These are phyloP conservation scores for Oxyria digyna DNA, from an alignment of 148 eudicot species.

Conservation along the genomic window DNA sequence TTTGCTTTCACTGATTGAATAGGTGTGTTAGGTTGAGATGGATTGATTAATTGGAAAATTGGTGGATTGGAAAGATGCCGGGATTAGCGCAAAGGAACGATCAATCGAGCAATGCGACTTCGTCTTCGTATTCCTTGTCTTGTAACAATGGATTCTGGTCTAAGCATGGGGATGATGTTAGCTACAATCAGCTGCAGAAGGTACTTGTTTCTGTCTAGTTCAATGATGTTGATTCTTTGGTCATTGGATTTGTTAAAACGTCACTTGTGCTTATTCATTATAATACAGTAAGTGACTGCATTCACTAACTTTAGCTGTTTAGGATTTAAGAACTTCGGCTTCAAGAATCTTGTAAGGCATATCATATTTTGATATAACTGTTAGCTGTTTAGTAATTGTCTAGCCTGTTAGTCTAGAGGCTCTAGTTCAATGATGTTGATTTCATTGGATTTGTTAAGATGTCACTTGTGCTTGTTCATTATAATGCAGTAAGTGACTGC, in stretches of 20 bases:
- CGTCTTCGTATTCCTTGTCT: slow-evolving; percentile 24
- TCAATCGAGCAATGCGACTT: slow-evolving; percentile 30
- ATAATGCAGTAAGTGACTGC: background rate
- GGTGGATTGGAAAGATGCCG: slow-evolving; percentile 45
- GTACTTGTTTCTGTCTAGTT: slow-evolving; percentile 20
- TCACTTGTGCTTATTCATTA: background rate
- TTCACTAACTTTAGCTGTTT: background rate
- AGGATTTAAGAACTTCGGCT: background rate
- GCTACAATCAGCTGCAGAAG: slow-evolving; percentile 83
- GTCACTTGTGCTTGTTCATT: background rate
- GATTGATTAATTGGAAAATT: slow-evolving; percentile 13
- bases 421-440: too few species aligned
- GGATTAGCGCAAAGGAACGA: slow-evolving; percentile 51
- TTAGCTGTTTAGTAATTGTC: too few species aligned
- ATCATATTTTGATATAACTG: background rate
- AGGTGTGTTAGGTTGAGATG: background rate
- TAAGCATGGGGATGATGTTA: slow-evolving; percentile 57
- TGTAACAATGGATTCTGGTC: slow-evolving; percentile 75
- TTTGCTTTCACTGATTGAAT: slow-evolving; percentile 1
- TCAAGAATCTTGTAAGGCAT: background rate
- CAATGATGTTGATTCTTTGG: background rate
- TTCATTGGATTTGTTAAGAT: too few species aligned
- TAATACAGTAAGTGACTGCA: background rate
- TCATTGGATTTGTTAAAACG: background rate
- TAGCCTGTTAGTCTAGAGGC: too few species aligned